Conservation (phyloP, 148 eudicot species). For the Nepenthes gracilis region DNA sequence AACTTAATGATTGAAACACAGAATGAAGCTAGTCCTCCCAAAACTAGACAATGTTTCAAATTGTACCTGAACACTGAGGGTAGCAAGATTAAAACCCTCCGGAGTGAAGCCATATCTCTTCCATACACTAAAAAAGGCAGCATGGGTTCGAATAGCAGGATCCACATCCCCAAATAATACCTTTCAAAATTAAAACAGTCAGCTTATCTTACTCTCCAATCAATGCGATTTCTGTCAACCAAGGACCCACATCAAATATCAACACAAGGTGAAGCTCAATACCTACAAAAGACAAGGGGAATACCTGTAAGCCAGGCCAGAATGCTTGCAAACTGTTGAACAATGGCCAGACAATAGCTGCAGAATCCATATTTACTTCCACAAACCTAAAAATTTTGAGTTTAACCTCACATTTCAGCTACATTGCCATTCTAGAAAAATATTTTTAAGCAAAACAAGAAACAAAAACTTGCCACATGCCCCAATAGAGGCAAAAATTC, state of each 20-base stretch:
- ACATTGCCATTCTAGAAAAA: background rate
- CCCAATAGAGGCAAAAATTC: conserved; percentile 3
- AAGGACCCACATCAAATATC: background rate
- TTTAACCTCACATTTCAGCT: background rate
- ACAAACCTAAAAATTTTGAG: conserved; percentile 57
- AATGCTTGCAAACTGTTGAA: conserved; percentile 97
- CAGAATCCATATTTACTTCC: conserved; percentile 99
- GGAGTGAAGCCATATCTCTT: conserved; percentile 94
- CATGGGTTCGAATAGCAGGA: conserved; percentile 94
- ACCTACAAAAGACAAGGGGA: background rate
- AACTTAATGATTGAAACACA: too few relatives aligned
- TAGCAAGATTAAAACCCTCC: conserved; percentile 96
- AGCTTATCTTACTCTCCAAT: conserved; percentile 19
- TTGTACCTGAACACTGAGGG: conserved; percentile 78
- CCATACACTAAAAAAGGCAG: conserved; percentile 97
- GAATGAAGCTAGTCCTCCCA: too few relatives aligned
- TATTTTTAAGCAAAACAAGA: background rate
- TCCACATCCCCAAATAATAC: conserved; percentile 97
- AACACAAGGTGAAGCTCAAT: background rate
- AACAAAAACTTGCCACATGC: conserved; percentile 2
- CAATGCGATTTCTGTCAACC: conserved; percentile 14
- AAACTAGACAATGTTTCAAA: background rate
- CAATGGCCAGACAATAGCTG: conserved; percentile 98
- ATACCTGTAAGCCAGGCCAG: conserved; percentile 99
- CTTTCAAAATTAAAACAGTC: conserved; percentile 30